Evolutionary conservation across 2,329 filamentous ascomycete species (phyloP).

Genomic region (Trichoderma aggressivum): DNA sequence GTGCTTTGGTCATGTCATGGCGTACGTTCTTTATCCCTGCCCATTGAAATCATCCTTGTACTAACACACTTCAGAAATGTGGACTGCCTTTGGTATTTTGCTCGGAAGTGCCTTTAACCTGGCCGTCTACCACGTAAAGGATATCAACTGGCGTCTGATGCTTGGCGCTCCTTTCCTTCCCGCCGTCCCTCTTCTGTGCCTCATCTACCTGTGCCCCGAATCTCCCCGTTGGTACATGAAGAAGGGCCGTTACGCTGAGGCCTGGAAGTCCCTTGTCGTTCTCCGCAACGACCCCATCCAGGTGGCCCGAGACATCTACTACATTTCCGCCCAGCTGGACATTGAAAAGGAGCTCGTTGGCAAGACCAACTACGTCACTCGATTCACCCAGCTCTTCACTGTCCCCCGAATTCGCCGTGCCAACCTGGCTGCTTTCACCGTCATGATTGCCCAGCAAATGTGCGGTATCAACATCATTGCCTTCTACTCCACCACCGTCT

Average conservation of each 20-base stretch:
- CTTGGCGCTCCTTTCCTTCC: slow-evolving; percentile 62
- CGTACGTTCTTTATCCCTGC: slow-evolving; percentile 25
- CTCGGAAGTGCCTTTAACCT: slow-evolving; percentile 42
- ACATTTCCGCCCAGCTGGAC: slow-evolving; percentile 43
- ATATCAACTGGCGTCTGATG: slow-evolving; percentile 39
- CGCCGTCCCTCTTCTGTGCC: slow-evolving; percentile 49
- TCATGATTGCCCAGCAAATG: slow-evolving; percentile 77
- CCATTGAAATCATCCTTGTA: background rate
- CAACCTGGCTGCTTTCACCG: slow-evolving; percentile 70
- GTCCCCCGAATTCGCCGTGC: slow-evolving; percentile 67
- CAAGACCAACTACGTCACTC: slow-evolving; percentile 41
- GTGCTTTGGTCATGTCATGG: slow-evolving; percentile 81
- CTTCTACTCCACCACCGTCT: slow-evolving; percentile 67
- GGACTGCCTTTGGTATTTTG: slow-evolving; percentile 55
- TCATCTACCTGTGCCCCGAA: slow-evolving; percentile 62
- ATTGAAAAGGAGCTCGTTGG: slow-evolving; percentile 39
- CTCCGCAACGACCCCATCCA: slow-evolving; percentile 54
- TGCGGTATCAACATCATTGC: slow-evolving; percentile 68
- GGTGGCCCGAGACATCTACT: slow-evolving; percentile 59
- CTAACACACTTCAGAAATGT: slow-evolving; percentile 49
- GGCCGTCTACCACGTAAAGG: slow-evolving; percentile 27
- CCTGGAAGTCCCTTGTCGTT: slow-evolving; percentile 52
- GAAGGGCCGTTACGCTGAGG: slow-evolving; percentile 57
- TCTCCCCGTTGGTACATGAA: slow-evolving; percentile 64
- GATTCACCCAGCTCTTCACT: slow-evolving; percentile 61